These are phyloP conservation scores for Lentinula detonsa DNA, from an alignment of 768 basidiomycete genomes.

Conservation along the genomic window DNA sequence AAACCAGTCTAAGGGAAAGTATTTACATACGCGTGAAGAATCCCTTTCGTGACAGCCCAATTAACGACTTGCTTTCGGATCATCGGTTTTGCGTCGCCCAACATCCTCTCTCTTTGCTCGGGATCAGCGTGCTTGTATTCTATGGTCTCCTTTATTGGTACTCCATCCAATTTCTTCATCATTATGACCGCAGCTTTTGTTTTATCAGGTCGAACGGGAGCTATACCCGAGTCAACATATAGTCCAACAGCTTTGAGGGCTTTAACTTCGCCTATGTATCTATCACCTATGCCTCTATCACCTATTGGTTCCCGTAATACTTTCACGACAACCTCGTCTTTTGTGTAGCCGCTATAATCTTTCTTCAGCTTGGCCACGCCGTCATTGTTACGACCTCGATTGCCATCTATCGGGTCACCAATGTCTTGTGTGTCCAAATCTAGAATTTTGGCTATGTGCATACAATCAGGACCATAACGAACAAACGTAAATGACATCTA, in stretches of 20 bases:
- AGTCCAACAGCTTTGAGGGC: background rate
- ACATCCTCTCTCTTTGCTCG: background rate
- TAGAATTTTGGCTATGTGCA: background rate
- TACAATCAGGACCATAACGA: background rate
- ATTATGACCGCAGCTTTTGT: background rate
- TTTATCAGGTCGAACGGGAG: background rate
- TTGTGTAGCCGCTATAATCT: background rate
- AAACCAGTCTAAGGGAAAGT: background rate
- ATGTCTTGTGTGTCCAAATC: background rate
- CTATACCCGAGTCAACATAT: background rate
- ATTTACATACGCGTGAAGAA: background rate
- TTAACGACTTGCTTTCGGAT: background rate
- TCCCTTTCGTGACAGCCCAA: background rate
- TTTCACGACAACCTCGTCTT: background rate
- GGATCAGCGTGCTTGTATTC: background rate
- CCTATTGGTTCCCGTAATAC: background rate
- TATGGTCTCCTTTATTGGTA: background rate
- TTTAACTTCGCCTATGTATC: background rate
- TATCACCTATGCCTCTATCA: background rate
- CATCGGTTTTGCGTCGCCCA: background rate
- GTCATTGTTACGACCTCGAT: background rate
- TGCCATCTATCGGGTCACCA: background rate
- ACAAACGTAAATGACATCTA: background rate
- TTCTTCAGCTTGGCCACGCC: background rate
- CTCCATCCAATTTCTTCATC: background rate